These are phyloP conservation scores for Tinospora cordifolia DNA, from an alignment of 164 flowering plant species.

Conservation along the genomic window DNA sequence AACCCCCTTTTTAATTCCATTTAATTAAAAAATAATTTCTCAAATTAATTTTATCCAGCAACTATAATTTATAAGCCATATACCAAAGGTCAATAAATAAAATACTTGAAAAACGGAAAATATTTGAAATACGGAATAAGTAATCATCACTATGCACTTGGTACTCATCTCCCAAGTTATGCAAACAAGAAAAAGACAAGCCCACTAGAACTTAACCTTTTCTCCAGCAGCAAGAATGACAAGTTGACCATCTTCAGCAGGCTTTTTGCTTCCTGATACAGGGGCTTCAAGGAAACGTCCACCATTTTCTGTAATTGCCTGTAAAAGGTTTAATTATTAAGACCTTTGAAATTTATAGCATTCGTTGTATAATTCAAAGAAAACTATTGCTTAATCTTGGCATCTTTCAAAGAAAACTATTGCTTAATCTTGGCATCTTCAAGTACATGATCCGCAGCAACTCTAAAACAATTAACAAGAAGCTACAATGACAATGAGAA, in stretches of 20 bases:
- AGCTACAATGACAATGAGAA: background rate
- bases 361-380: background rate
- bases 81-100: background rate
- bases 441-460: background rate
- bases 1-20: background rate
- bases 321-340: slow-evolving; percentile 3
- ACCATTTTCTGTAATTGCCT: slow-evolving; percentile 75
- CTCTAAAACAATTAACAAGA: background rate
- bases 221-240: slow-evolving; percentile 96
- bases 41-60: background rate
- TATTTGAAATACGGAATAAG: background rate
- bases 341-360: background rate
- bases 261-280: slow-evolving; percentile 97
- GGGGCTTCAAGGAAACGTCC: slow-evolving; percentile 92
- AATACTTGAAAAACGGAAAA: background rate
- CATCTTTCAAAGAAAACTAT: background rate
- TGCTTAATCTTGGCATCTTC: too few species aligned
- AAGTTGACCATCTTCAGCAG: slow-evolving; percentile 98
- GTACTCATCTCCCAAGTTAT: background rate
- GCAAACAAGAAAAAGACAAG: background rate
- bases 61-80: background rate
- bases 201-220: slow-evolving; percentile 42
- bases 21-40: background rate
- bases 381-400: background rate
- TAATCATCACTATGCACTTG: background rate